These are phyloP conservation scores for Backusella mclennaniae DNA, from an alignment of 192 early-diverging fungal genomes.

Conservation along the genomic window DNA sequence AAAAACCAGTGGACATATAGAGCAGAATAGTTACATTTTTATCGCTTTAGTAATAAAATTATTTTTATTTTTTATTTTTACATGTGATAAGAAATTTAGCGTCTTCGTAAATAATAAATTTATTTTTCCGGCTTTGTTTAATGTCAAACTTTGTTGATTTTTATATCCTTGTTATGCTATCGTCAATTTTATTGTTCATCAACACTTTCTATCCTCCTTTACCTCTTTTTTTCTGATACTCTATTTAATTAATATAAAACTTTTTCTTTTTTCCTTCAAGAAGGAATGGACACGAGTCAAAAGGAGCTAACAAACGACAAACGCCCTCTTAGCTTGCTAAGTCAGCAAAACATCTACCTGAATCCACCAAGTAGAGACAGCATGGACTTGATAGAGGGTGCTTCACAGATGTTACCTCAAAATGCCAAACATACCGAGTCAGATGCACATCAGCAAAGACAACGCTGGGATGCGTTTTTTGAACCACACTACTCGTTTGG, in stretches of 20 bases:
- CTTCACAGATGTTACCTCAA: not conserved
- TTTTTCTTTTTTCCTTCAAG: not conserved
- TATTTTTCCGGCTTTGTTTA: not conserved
- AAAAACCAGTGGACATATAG: not conserved
- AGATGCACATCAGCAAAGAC: not conserved
- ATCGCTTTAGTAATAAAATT: not conserved
- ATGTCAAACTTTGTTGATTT: not conserved
- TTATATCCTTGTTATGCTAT: not conserved
- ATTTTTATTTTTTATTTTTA: not conserved
- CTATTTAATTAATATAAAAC: not conserved
- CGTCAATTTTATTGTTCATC: not conserved
- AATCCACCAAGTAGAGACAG: constrained; percentile 6
- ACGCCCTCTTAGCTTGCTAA: constrained; percentile 1
- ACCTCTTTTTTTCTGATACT: not conserved
- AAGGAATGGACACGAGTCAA: not conserved
- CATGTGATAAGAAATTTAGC: not conserved
- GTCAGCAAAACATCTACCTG: not conserved
- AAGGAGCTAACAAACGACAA: not conserved
- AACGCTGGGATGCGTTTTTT: constrained; percentile 12
- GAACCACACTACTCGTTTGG: constrained; percentile 15
- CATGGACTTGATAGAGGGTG: constrained; percentile 12
- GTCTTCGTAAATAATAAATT: not conserved
- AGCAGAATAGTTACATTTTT: not conserved
- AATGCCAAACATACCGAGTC: not conserved
- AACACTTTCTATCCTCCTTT: not conserved